Evolutionary conservation across 192 early-diverging fungal species (phyloP), one percentile per base, ranked within the genome.

Genomic region (Oehlia diaphana): DNA sequence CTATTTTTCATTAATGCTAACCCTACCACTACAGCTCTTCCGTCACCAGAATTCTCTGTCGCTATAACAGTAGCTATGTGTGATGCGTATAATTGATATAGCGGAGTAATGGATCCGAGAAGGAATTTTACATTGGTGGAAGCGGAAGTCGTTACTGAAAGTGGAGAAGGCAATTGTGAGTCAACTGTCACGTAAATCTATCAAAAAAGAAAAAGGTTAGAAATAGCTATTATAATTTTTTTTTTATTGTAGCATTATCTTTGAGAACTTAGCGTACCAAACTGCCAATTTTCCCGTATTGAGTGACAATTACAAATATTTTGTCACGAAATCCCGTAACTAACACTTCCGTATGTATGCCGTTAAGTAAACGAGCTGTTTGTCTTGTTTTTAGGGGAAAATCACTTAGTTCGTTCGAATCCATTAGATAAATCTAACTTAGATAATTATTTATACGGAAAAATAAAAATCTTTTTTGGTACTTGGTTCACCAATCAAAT

Each of bases 251-350:
- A 31, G 26, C 21, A 9, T 72, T 39, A 1, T 26, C 14, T 50
- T 10, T 67, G 9, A 80, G 8, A 3, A 53, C 10, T 21, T 14
- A 42, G 33, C 71, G 64, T 84, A 90, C 89, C 85, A 90, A 44
- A 78, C 86, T 89, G 13, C 89, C 89, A 37, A 88, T 84, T 73
- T 82, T 86, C 14, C 88, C 88, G 78, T 87, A 89, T 42, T 90
- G 89, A 3, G 84, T 86, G 33, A 89, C 79, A 26, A 89, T 47
- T 50, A 89, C 80, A 62, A 90, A 78, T 42, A 90, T 91, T 78
- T 85, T 88, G 81, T 91, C 87, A 2, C 23, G 21, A 62, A 84
- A 89, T 12, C 86, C 86, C 1, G 83, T 79, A n/a, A 89, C 76
- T 33, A 88, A 66, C 13, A 87, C 83, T 49, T 89, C 88, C 4